Evolutionary conservation across 805 yeast species (phyloP).

Genomic region (Jamesozyma jinghongensis): DNA sequence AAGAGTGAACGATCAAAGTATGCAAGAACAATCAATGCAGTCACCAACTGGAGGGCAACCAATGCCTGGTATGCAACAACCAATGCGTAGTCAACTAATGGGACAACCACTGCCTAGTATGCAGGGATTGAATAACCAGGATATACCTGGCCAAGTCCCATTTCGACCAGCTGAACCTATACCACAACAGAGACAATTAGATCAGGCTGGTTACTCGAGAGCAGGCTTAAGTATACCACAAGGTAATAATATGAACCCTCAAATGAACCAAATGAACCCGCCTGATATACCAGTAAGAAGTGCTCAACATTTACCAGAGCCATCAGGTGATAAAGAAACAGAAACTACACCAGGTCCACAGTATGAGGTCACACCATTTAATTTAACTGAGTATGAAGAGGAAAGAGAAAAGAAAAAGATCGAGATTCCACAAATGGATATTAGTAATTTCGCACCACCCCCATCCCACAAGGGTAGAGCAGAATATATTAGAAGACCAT

Average conservation of each 20-base stretch:
- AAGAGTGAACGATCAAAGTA: background rate
- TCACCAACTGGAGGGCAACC: conserved; percentile 1
- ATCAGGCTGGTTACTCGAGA: background rate
- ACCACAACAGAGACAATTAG: background rate
- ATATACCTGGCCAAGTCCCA: too few species aligned
- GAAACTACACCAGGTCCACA: conserved; percentile 5
- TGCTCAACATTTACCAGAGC: background rate
- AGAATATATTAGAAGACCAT: background rate
- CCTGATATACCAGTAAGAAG: conserved; percentile 4
- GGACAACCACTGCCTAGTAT: too few species aligned
- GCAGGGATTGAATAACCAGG: too few species aligned
- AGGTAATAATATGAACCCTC: background rate
- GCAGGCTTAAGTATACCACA: background rate
- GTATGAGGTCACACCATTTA: conserved; percentile 17
- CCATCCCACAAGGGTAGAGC: conserved; percentile 25
- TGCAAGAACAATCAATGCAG: conserved; percentile 8
- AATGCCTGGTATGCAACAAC: conserved; percentile 1
- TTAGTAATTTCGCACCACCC: conserved; percentile 21
- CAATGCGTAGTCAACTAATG: conserved; percentile 4
- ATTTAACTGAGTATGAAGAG: conserved; percentile 10
- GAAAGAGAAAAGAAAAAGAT: conserved; percentile 7
- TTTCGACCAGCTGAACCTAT: conserved; percentile 4
- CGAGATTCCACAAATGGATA: conserved; percentile 11
- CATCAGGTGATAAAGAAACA: background rate
- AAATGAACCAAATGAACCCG: background rate